A percentile compares a stretch with the other conserved stretches of the same genome.
phyloP scores from a whole-genome alignment of 768 basidiomycete species.

The Boletus subcaerulescens region DNA sequence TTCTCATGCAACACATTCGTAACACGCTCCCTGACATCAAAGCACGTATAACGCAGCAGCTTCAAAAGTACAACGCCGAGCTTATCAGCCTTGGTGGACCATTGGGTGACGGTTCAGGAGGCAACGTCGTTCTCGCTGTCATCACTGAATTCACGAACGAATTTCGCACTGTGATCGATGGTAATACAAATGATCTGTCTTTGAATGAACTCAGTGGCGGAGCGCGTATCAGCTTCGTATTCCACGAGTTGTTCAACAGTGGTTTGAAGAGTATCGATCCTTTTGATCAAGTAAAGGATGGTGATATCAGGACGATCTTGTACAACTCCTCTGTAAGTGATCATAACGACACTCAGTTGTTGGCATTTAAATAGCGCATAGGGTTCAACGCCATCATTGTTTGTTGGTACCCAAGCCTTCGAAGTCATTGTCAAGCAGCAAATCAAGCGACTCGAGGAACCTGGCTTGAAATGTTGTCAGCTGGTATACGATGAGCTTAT shows the following conservation, averaged over 20 bases:
- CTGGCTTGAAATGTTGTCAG: conserved; percentile 88
- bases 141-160: conserved; percentile 98
- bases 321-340: conserved; percentile 93
- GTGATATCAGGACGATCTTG: conserved; percentile 91
- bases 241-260: conserved; percentile 97
- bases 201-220: conserved; percentile 98
- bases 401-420: conserved; percentile 96
- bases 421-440: conserved; percentile 99
- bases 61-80: conserved; percentile 86
- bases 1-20: conserved; percentile 99
- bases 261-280: conserved; percentile 96
- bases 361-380: conserved; percentile 27
- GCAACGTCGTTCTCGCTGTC: conserved; percentile 91
- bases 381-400: conserved; percentile 95
- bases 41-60: conserved; percentile 85
- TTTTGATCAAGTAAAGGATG: conserved; percentile 98
- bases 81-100: conserved; percentile 82
- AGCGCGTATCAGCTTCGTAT: conserved; percentile 97
- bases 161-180: conserved; percentile 95
- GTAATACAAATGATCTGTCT: conserved; percentile 93
- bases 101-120: conserved; percentile 78
- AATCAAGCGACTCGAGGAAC: conserved; percentile 95
- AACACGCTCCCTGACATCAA: conserved; percentile 99
- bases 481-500: conserved; percentile 97
- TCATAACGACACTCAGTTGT: not conserved